Conservation (phyloP, 345 rosid species). For the Salix caprea region DNA sequence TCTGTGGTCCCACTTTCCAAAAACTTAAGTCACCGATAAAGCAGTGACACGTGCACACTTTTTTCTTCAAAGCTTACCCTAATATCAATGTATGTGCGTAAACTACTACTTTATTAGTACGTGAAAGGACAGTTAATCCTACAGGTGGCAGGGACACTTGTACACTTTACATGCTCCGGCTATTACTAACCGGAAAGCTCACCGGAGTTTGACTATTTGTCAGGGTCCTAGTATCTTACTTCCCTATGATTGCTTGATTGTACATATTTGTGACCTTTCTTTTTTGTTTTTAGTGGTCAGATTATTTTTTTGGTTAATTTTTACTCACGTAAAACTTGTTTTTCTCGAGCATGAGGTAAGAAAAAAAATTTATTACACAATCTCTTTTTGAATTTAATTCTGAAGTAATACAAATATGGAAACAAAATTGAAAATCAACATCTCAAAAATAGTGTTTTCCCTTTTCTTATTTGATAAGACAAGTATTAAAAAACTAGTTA, state of each 20-base stretch:
- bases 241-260: background rate
- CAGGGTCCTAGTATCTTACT: slow-evolving; percentile 12
- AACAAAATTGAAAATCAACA: background rate
- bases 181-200: slow-evolving; percentile 3
- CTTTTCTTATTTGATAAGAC: background rate
- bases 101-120: slow-evolving; percentile 24
- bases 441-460: too few relatives aligned
- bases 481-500: too few relatives aligned
- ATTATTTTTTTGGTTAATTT: background rate
- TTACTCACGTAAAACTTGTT: background rate
- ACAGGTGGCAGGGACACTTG: slow-evolving; percentile 42
- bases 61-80: slow-evolving; percentile 25
- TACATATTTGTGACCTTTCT: background rate
- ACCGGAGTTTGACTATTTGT: slow-evolving; percentile 30
- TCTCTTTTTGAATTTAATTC: too few relatives aligned
- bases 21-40: background rate
- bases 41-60: slow-evolving; percentile 18
- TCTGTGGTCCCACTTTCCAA: slow-evolving; percentile 4
- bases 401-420: background rate
- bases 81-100: slow-evolving; percentile 26
- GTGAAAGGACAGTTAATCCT: slow-evolving; percentile 19
- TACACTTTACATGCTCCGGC: slow-evolving; percentile 7
- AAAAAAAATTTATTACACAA: background rate
- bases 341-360: background rate
- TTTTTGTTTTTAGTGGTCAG: background rate